Base-by-base conservation (phyloP, 371 early-diverging fungal species). In the Mortierella sp. region DNA sequence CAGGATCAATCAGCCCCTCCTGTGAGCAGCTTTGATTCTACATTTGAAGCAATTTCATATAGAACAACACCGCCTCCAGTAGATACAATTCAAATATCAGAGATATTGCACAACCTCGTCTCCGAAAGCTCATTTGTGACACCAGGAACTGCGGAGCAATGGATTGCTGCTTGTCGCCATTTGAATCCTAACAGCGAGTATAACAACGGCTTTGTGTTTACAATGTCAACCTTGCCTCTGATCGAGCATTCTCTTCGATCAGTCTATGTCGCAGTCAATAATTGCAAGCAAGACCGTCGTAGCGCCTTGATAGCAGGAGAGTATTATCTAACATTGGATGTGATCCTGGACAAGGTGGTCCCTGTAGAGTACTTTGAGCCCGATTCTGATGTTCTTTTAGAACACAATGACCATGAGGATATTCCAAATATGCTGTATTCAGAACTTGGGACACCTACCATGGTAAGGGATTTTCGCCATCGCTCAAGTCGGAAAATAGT, bases 241-340 rank as follows among this genome's bases (percentile, higher is more conserved):
- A 28, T 77, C 13, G 83, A 83, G n/a, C 83, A 83, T 33, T 65
- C 69, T 4, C 52, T 83, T 10, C 69, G 83, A 9, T 53, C 65
- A 28, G n/a, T 71, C 3, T 83, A 71, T 45, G 83, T 83, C 4
- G 28, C 48, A 15, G 43, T 69, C 48, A 83, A 83, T 40, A 36
- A 43, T 10, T 77, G 77, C 58, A 77, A 74, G 19, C 53, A 74
- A 22, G 83, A 83, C 38, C 77, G 78, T 10, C 67, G 38, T 36
- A 36, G 50, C 41, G 77, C 77, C 0, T 61, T 77, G 55, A 61
- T 77, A 41, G 74, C 63, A 24, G 83, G 78, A 6, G 83, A 83
- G 53, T 83, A 77, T 24, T 83, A 77, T 57, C 36, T 83, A 52
- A 77, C 75, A 4, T 40, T 83, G 63, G 83, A 83, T 41, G 76